Evolutionary conservation across 805 yeast species (phyloP).

Genomic region (Yarrowia osloensis): DNA sequence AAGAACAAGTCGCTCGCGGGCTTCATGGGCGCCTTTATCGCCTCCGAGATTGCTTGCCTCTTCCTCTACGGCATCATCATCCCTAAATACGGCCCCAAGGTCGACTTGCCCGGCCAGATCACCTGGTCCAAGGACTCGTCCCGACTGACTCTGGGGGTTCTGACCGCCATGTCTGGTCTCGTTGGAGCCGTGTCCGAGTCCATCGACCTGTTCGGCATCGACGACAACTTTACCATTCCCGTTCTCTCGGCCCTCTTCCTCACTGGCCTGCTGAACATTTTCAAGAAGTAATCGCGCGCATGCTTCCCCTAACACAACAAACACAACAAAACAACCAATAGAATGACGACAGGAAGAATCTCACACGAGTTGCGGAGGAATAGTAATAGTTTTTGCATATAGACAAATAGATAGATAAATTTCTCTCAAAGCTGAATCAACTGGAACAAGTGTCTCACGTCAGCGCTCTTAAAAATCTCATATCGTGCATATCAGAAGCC

Average conservation of each 20-base stretch:
- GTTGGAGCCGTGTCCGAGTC: constrained; percentile 88
- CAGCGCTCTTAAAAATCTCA: not conserved
- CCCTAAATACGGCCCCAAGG: constrained; percentile 56
- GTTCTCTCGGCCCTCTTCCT: constrained; percentile 74
- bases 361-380: not conserved
- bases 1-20: constrained; percentile 87
- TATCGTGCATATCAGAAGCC: not conserved
- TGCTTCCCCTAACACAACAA: not conserved
- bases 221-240: constrained; percentile 95
- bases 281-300: not conserved
- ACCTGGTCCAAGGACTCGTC: constrained; percentile 68
- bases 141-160: constrained; percentile 51
- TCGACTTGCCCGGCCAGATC: constrained; percentile 58
- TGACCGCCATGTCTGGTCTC: constrained; percentile 69
- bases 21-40: constrained; percentile 75
- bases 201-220: constrained; percentile 71
- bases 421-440: not conserved
- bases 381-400: constrained; percentile 7
- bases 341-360: not conserved
- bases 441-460: no score
- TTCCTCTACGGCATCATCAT: constrained; percentile 71
- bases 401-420: constrained; percentile 19
- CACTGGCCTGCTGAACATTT: constrained; percentile 18
- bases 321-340: not conserved
- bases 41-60: constrained; percentile 69